These are phyloP conservation scores for Multifurca ochricompacta DNA, from an alignment of 768 basidiomycete species.

Conservation along the genomic window DNA sequence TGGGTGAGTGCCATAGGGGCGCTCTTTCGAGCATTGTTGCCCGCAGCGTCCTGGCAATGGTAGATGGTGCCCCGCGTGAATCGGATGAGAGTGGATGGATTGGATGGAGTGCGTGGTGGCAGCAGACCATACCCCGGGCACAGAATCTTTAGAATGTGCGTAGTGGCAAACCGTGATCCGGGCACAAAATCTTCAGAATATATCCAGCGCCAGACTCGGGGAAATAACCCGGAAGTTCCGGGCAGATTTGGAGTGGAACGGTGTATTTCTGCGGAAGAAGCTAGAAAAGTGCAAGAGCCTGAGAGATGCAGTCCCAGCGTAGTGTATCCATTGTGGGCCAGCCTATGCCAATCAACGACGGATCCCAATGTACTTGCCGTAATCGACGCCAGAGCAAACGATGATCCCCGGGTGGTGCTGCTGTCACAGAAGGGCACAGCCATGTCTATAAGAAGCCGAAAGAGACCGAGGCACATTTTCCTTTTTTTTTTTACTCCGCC, in stretches of 20 bases:
- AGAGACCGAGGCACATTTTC: too few relatives aligned
- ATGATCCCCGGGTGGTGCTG: too few relatives aligned
- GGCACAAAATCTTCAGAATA: background rate
- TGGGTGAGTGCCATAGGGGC: background rate
- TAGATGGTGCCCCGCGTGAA: background rate
- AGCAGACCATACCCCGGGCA: background rate
- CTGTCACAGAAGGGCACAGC: background rate
- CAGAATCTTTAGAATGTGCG: background rate
- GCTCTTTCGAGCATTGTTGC: background rate
- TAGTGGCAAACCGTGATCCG: background rate
- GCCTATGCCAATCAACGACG: background rate
- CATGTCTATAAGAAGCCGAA: too few relatives aligned
- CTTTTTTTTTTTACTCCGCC: too few relatives aligned
- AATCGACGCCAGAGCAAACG: too few relatives aligned
- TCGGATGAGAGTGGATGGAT: background rate
- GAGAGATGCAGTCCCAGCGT: background rate
- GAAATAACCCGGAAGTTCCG: background rate
- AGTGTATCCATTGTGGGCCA: background rate
- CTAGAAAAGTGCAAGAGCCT: background rate
- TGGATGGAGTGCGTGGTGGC: slow-evolving; percentile 1
- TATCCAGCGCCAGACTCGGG: background rate
- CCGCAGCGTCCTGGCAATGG: background rate
- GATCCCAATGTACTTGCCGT: too few relatives aligned
- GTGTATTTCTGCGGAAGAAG: background rate
- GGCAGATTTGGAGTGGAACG: background rate